phyloP scores from a whole-genome alignment of 495 filamentous ascomycete species.

The Viridothelium virens region DNA sequence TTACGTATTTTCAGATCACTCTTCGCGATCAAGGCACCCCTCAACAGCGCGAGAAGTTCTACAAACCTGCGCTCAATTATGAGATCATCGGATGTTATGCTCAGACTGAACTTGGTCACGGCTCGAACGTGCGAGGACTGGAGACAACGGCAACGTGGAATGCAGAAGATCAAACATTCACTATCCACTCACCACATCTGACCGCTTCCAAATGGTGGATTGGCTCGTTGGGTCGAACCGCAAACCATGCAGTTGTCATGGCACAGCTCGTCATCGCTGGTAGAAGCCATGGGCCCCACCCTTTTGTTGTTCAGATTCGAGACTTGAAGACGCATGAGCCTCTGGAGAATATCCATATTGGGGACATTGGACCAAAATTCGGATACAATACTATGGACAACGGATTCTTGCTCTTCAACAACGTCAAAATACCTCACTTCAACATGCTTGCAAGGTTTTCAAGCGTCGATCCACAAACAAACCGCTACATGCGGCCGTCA shows the following conservation, averaged over 20 bases:
- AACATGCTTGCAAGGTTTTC: conserved; percentile 64
- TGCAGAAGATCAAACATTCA: conserved; percentile 58
- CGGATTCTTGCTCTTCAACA: conserved; percentile 64
- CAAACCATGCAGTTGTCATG: conserved; percentile 69
- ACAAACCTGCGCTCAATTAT: conserved; percentile 55
- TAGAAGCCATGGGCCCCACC: conserved; percentile 61
- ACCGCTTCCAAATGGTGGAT: conserved; percentile 77
- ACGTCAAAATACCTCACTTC: conserved; percentile 59
- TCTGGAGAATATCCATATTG: conserved; percentile 59
- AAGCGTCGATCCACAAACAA: conserved; percentile 51
- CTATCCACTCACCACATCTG: conserved; percentile 56
- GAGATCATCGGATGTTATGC: conserved; percentile 68
- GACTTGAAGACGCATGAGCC: conserved; percentile 63
- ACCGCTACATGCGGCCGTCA: conserved; percentile 55
- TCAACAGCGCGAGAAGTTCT: conserved; percentile 62
- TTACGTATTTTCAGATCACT: conserved; percentile 43
- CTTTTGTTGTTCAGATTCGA: conserved; percentile 67
- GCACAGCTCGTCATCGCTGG: conserved; percentile 58
- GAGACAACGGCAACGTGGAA: conserved; percentile 70
- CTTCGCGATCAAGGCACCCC: conserved; percentile 60
- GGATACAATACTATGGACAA: conserved; percentile 60
- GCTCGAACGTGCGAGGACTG: conserved; percentile 64
- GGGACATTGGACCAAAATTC: conserved; percentile 57
- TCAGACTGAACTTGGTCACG: conserved; percentile 69
- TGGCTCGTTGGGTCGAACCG: conserved; percentile 61